A percentile compares a stretch with the other conserved stretches of the same genome.
These are phyloP conservation scores for Cryptosporidium tyzzeri DNA, from an alignment of 169 alveolate species.

Conservation along the genomic window DNA sequence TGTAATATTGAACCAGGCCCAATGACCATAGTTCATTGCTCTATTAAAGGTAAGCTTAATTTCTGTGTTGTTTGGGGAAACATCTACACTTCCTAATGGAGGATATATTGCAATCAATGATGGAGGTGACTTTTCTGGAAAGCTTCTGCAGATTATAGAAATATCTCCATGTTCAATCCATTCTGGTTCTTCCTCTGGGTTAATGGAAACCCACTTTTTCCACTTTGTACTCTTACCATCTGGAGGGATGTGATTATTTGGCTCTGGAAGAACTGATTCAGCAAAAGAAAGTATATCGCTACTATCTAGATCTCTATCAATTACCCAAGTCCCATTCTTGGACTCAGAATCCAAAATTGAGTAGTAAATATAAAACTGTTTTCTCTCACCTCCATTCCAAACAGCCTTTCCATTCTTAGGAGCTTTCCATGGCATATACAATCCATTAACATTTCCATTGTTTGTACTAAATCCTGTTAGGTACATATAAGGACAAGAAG, in stretches of 20 bases:
- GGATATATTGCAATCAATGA: conserved; percentile 77
- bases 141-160: conserved; percentile 58
- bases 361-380: conserved; percentile 78
- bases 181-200: conserved; percentile 77
- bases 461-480: conserved; percentile 80
- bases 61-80: conserved; percentile 65
- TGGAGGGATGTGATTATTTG: conserved; percentile 70
- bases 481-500: conserved; percentile 81
- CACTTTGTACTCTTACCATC: conserved; percentile 58
- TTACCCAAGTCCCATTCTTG: conserved; percentile 79
- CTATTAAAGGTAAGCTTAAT: conserved; percentile 78
- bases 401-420: conserved; percentile 77
- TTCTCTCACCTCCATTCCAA: conserved; percentile 81
- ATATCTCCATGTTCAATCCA: conserved; percentile 76
- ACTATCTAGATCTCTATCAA: conserved; percentile 79
- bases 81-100: conserved; percentile 61
- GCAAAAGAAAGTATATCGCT: conserved; percentile 77
- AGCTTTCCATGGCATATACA: conserved; percentile 80
- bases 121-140: conserved; percentile 79
- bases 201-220: conserved; percentile 78
- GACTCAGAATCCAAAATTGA: conserved; percentile 28
- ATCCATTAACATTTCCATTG: conserved; percentile 80
- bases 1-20: conserved; percentile 79
- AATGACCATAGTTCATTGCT: conserved; percentile 82
- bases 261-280: conserved; percentile 71